phyloP scores from a whole-genome alignment of 352 stramenopile genomes.

The Phytophthora colocasiae region DNA sequence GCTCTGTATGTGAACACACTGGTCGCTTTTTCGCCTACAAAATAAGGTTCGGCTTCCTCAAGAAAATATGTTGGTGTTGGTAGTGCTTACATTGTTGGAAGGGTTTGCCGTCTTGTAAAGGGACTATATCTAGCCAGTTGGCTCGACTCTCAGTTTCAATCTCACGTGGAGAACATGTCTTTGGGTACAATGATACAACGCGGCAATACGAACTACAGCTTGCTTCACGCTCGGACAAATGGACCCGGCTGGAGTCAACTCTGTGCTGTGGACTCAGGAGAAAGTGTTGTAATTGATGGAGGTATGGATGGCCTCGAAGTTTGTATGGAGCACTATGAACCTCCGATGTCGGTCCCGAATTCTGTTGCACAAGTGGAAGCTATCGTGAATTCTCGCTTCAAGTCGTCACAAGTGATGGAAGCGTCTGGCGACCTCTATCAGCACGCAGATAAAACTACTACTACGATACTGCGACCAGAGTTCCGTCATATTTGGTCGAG shows the following conservation, averaged over 20 bases:
- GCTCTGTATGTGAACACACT: constrained; percentile 12
- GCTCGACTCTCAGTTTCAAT: constrained; percentile 16
- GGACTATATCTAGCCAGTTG: neutral
- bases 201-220: constrained; percentile 10
- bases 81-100: too few relatives aligned
- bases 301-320: neutral
- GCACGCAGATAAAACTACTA: constrained; percentile 10
- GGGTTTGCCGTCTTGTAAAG: too few relatives aligned
- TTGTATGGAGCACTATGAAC: constrained; percentile 8
- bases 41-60: too few relatives aligned
- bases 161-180: constrained; percentile 1
- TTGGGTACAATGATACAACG: neutral
- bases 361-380: constrained; percentile 2
- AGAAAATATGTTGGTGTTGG: too few relatives aligned
- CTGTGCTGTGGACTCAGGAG: neutral
- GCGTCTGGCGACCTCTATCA: constrained; percentile 5
- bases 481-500: constrained; percentile 28
- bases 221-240: constrained; percentile 1
- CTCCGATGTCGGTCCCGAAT: neutral
- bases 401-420: neutral
- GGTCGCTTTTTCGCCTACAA: constrained; percentile 12
- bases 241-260: neutral
- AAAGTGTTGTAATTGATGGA: neutral
- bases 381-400: constrained; percentile 16
- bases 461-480: constrained; percentile 13